Percentiles rank a stretch among this genome's conserved stretches.
Evolutionary conservation across 2,329 filamentous ascomycete genomes (phyloP).

Genomic region (Trichoderma lentiforme): DNA sequence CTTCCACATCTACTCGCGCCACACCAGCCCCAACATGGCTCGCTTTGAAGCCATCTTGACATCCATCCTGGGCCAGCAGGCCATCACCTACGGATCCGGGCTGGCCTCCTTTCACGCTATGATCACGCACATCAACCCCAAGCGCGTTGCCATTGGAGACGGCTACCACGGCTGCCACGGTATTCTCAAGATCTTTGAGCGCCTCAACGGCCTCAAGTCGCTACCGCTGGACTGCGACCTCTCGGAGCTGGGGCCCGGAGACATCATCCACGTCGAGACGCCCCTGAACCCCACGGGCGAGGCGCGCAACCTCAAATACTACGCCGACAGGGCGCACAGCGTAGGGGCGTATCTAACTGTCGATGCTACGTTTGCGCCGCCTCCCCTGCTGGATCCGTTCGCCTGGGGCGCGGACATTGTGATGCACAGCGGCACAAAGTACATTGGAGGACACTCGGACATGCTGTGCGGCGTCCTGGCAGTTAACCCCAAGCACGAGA

Average conservation of each 20-base stretch:
- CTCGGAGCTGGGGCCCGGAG: slow-evolving; percentile 67
- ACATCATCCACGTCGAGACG: slow-evolving; percentile 88
- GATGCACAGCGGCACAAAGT: slow-evolving; percentile 94
- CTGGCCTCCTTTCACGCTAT: slow-evolving; percentile 86
- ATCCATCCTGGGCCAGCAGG: slow-evolving; percentile 65
- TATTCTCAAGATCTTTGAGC: slow-evolving; percentile 69
- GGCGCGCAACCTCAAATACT: slow-evolving; percentile 68
- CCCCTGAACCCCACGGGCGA: slow-evolving; percentile 88
- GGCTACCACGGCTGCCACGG: slow-evolving; percentile 96
- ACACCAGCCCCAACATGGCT: slow-evolving; percentile 73
- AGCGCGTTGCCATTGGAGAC: slow-evolving; percentile 73
- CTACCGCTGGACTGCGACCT: slow-evolving; percentile 67
- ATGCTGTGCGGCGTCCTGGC: slow-evolving; percentile 83
- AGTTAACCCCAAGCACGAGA: slow-evolving; percentile 51
- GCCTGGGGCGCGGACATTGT: slow-evolving; percentile 75
- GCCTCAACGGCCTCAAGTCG: slow-evolving; percentile 71
- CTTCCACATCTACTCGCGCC: slow-evolving; percentile 79
- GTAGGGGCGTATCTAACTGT: slow-evolving; percentile 75
- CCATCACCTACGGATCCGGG: slow-evolving; percentile 78
- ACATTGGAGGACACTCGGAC: slow-evolving; percentile 92
- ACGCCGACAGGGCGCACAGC: slow-evolving; percentile 67
- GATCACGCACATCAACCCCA: slow-evolving; percentile 79
- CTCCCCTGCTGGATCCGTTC: slow-evolving; percentile 85
- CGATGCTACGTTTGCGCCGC: slow-evolving; percentile 90
- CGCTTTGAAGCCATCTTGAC: slow-evolving; percentile 82